phyloP scores from a whole-genome alignment of 768 basidiomycete genomes.

The Crassisporium funariophilum region DNA sequence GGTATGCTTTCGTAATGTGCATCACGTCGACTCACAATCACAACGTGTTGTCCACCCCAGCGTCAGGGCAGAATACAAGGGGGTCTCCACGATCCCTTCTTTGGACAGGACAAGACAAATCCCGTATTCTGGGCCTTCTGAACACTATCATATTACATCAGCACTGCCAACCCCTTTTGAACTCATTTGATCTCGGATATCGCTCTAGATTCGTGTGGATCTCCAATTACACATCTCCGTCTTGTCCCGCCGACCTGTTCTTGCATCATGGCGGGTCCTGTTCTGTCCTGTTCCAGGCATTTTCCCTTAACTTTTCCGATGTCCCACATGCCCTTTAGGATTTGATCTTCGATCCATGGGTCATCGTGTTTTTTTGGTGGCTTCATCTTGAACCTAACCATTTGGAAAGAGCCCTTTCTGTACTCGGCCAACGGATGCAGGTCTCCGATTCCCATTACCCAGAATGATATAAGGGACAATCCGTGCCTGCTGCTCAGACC shows the following conservation, averaged over 20 bases:
- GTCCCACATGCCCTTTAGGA: constrained; percentile 7
- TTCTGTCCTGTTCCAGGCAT: constrained; percentile 2
- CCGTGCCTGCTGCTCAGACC: constrained; percentile 13
- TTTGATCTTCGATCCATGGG: constrained; percentile 11
- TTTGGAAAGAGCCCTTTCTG: constrained; percentile 12
- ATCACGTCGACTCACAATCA: constrained; percentile 1
- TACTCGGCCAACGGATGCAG: constrained; percentile 9
- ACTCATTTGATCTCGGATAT: constrained; percentile 10
- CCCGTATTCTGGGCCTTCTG: background rate
- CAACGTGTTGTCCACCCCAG: constrained; percentile 6
- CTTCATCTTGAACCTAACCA: constrained; percentile 14
- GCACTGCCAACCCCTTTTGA: constrained; percentile 6
- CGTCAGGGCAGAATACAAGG: constrained; percentile 5
- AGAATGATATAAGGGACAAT: constrained; percentile 15
- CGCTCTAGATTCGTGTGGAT: constrained; percentile 10
- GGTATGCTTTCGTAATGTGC: too few relatives aligned
- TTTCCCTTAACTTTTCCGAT: constrained; percentile 8
- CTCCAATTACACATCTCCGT: constrained; percentile 5
- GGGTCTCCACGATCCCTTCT: constrained; percentile 7
- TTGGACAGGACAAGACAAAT: constrained; percentile 6
- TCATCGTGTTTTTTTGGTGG: constrained; percentile 5
- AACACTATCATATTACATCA: constrained; percentile 8
- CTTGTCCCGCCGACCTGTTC: constrained; percentile 5
- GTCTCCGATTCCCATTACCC: constrained; percentile 15
- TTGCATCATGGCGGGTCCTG: constrained; percentile 7